Evolutionary conservation across 768 basidiomycete genomes (phyloP), one percentile per base, ranked within the genome.

Genomic region (Leccinum obscurum): DNA sequence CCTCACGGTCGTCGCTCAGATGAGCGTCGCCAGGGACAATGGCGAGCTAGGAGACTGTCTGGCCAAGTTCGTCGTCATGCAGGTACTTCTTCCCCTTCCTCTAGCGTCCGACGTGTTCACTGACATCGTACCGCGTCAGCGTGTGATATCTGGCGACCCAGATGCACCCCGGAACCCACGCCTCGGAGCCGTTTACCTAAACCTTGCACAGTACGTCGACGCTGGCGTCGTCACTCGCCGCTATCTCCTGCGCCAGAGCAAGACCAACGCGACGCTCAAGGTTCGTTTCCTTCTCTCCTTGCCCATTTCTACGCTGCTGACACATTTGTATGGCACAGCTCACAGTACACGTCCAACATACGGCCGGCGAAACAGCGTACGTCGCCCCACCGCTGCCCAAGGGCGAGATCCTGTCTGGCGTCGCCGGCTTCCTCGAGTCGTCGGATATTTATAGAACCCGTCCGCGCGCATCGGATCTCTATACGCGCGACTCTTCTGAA

Each of bases 261-360:
- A 89, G 74, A 90, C 85, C 41, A 93, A 93, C 64, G 89, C 91
- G 1, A 88, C 86, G 6, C 77, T 93, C 52, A 88, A 88, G 79
- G 87, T 89, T 49, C 50, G 51, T 52, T 41, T 55, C 17, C 9
- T 6, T 34, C 49, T 26, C 35, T 20, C 7, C 52, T 56, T 10
- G 54, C 11, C 26, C 13, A 50, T 15, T 24, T 14, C 30, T 17
- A 2, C 22, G 24, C 63, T n/a, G 67, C 26, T 15, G 15, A 49
- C 8, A 41, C 3, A 11, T 20, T 20, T 11, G 2, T 56, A 51
- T 46, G 35, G 53, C 46, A 34, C 64, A 89, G 84, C 77, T 92
- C 9, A 83, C 87, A 5, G 79, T 90, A 37, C 79, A 81, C 64
- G 75, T 86, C 57, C 81, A 77, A 54, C 79, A 82, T 58, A 72